A percentile compares a stretch with the other conserved stretches of the same genome.
These are phyloP conservation scores for Thamnidium elegans DNA, from an alignment of 192 early-diverging fungal species.

Conservation along the genomic window DNA sequence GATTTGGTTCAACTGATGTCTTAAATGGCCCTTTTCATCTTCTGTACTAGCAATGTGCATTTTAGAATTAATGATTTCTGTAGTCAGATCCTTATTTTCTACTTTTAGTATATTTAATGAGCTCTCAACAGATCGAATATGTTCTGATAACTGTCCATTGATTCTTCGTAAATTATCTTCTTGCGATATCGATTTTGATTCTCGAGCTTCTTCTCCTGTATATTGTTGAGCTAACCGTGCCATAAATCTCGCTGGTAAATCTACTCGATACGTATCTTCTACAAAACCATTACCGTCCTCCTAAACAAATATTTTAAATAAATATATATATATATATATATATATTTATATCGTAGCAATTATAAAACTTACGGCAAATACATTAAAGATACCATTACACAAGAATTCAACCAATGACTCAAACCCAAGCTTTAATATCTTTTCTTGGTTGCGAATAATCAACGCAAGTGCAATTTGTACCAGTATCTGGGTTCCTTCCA, in stretches of 20 bases:
- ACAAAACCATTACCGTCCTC: slow-evolving; percentile 73
- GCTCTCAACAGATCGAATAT: slow-evolving; percentile 58
- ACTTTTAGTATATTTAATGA: slow-evolving; percentile 64
- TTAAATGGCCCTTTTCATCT: slow-evolving; percentile 49
- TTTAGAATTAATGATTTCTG: slow-evolving; percentile 59
- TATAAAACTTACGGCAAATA: slow-evolving; percentile 61
- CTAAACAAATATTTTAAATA: slow-evolving; percentile 37
- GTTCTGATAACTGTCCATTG: slow-evolving; percentile 61
- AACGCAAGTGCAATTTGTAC: slow-evolving; percentile 87
- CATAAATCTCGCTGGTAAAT: slow-evolving; percentile 64
- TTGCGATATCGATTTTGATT: slow-evolving; percentile 63
- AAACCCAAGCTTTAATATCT: slow-evolving; percentile 78
- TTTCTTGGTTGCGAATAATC: slow-evolving; percentile 75
- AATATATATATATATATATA: background rate
- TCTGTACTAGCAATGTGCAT: slow-evolving; percentile 51
- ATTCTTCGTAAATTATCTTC: slow-evolving; percentile 61
- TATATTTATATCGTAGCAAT: too few species aligned
- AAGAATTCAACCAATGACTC: slow-evolving; percentile 85
- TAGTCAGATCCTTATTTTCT: slow-evolving; percentile 75
- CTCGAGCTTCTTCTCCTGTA: slow-evolving; percentile 57
- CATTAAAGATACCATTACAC: slow-evolving; percentile 85
- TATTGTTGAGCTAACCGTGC: slow-evolving; percentile 72
- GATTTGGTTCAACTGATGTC: slow-evolving; percentile 42
- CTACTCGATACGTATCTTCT: slow-evolving; percentile 73
- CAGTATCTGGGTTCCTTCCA: slow-evolving; percentile 85